These are phyloP conservation scores for Amphirosellinia nigrospora DNA, from an alignment of 495 filamentous ascomycete genomes.

Conservation along the genomic window DNA sequence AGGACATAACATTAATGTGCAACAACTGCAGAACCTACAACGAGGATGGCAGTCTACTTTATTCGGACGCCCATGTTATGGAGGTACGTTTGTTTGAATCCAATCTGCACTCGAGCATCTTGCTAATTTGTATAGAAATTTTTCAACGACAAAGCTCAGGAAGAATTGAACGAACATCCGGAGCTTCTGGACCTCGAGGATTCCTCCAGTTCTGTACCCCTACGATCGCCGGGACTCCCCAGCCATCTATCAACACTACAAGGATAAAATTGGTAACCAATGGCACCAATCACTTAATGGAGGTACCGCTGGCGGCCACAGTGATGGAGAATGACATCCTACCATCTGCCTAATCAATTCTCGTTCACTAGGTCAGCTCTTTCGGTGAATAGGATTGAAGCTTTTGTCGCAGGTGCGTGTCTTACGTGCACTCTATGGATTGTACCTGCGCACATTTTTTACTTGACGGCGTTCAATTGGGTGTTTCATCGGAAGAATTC, in stretches of 20 bases:
- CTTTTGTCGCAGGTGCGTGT: constrained; percentile 6
- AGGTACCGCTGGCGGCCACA: constrained; percentile 45
- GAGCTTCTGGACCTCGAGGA: constrained; percentile 76
- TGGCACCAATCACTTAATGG: constrained; percentile 52
- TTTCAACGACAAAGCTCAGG: constrained; percentile 69
- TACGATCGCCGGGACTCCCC: constrained; percentile 74
- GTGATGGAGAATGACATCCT: constrained; percentile 51
- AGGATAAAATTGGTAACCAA: constrained; percentile 65
- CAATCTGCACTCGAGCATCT: not conserved
- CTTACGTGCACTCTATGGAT: constrained; percentile 9
- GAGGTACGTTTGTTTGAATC: constrained; percentile 66
- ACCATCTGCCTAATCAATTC: not conserved
- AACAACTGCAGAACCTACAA: constrained; percentile 94
- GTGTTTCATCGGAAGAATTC: constrained; percentile 6
- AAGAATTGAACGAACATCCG: constrained; percentile 72
- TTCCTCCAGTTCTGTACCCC: constrained; percentile 63
- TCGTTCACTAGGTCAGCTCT: constrained; percentile 3
- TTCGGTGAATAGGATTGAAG: not conserved
- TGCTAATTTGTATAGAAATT: constrained; percentile 58
- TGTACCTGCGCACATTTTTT: constrained; percentile 11
- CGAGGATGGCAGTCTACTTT: constrained; percentile 89
- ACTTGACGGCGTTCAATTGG: constrained; percentile 26
- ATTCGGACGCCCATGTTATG: constrained; percentile 89
- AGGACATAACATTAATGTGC: constrained; percentile 83
- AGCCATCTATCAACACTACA: constrained; percentile 55